A percentile compares a stretch with the other conserved stretches of the same genome.
Evolutionary conservation across 2,329 filamentous ascomycete genomes (phyloP).

Genomic region (Colletotrichum caudatum): DNA sequence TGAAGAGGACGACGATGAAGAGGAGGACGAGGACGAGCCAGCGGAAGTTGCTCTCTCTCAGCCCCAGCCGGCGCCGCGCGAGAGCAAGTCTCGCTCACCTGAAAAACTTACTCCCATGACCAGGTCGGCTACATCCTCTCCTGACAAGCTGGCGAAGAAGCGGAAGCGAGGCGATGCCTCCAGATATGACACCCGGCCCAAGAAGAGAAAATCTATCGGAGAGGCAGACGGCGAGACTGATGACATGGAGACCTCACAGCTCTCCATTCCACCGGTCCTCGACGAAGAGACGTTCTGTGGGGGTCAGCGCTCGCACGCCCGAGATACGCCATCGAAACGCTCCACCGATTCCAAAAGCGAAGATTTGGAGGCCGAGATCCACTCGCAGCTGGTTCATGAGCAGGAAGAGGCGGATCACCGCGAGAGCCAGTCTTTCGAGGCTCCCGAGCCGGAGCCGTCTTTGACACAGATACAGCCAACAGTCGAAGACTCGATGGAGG

Average conservation of each 20-base stretch:
- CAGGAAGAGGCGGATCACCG: slow-evolving; percentile 52
- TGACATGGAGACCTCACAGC: slow-evolving; percentile 9
- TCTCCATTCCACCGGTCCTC: slow-evolving; percentile 14
- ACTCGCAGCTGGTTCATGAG: slow-evolving; percentile 57
- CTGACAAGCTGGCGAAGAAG: slow-evolving; percentile 45
- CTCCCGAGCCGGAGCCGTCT: slow-evolving; percentile 40
- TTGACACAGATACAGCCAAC: slow-evolving; percentile 6
- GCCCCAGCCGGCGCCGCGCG: slow-evolving; percentile 14
- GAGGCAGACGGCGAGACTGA: slow-evolving; percentile 18
- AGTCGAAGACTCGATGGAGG: slow-evolving; percentile 45
- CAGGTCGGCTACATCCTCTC: slow-evolving; percentile 42
- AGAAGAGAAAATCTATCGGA: slow-evolving; percentile 45
- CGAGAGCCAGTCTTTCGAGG: slow-evolving; percentile 48
- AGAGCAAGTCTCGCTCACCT: slow-evolving; percentile 37
- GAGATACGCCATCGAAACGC: slow-evolving; percentile 25
- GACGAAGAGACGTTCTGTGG: slow-evolving; percentile 3
- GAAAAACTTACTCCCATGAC: slow-evolving; percentile 29
- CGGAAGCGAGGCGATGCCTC: slow-evolving; percentile 47
- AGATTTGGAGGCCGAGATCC: slow-evolving; percentile 56
- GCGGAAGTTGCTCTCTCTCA: slow-evolving; percentile 36
- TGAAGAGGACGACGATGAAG: slow-evolving; percentile 7
- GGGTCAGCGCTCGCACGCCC: not conserved
- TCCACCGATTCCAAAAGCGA: slow-evolving; percentile 30
- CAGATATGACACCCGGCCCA: slow-evolving; percentile 43
- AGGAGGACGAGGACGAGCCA: slow-evolving; percentile 22